phyloP scores from a whole-genome alignment of 495 filamentous ascomycete species.

The Neurospora discreta region DNA sequence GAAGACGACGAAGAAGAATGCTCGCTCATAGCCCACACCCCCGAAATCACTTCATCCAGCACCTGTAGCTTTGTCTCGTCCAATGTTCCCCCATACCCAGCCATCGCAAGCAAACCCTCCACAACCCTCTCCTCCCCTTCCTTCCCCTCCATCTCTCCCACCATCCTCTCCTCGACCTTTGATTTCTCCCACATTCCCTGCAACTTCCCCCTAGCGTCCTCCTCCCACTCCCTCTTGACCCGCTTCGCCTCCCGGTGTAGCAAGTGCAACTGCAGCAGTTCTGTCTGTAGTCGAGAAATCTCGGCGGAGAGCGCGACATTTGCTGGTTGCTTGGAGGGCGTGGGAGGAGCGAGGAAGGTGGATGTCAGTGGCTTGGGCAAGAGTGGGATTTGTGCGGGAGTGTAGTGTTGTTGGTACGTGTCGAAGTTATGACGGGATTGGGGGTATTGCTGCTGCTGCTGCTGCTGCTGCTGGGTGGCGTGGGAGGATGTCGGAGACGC shows the following conservation, averaged over 20 bases:
- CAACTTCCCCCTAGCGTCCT: constrained; percentile 33
- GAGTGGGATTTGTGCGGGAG: constrained; percentile 45
- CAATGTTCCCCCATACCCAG: constrained; percentile 15
- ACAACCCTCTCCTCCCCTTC: constrained; percentile 10
- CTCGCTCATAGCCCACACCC: constrained; percentile 40
- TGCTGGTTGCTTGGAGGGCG: constrained; percentile 39
- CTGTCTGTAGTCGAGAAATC: constrained; percentile 52
- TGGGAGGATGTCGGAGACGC: neutral
- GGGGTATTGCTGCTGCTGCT: constrained; percentile 4
- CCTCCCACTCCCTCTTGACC: constrained; percentile 31
- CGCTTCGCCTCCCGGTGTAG: constrained; percentile 42
- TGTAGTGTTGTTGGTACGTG: constrained; percentile 59
- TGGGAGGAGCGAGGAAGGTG: constrained; percentile 39
- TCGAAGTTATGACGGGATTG: constrained; percentile 47
- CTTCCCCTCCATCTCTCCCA: constrained; percentile 17
- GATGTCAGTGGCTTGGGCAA: constrained; percentile 46
- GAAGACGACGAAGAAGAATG: neutral
- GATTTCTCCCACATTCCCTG: constrained; percentile 29
- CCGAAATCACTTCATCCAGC: constrained; percentile 39
- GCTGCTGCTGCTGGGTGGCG: neutral
- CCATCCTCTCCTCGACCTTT: constrained; percentile 19
- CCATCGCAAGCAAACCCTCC: constrained; percentile 6
- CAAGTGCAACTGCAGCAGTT: constrained; percentile 62
- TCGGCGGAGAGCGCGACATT: constrained; percentile 49
- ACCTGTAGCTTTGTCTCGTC: constrained; percentile 34